Base-by-base conservation (phyloP, 1,284 basidiomycete species). In the Fomes fomentarius region DNA sequence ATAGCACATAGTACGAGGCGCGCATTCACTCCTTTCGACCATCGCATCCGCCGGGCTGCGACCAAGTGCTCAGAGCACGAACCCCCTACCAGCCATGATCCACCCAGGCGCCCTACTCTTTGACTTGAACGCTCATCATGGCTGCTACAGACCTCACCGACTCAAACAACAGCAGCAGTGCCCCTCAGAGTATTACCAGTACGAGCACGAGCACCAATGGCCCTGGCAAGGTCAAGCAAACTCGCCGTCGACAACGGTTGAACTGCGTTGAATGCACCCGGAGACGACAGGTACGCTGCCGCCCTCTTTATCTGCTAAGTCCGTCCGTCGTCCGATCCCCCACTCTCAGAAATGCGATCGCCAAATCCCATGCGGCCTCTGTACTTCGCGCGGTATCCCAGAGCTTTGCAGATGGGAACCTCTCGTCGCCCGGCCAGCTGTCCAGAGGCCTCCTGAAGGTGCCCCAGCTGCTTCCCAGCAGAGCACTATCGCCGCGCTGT, bases 211-310 rank as follows among this genome's bases (percentile, higher is more conserved):
- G 28, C 19, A 43, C 24, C 26, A 17, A 14, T 38, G 50, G 47
- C 14, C 43, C 41, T 12, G 66, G 66, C 19, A 67, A 66, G 50
- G 60, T 58, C 41, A 69, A 69, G 47, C 66, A 66, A 51, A 67
- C 63, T 12, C 51, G 67, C 14, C 45, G 61, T 24, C 54, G 67
- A 33, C 65, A 69, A 45, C 73, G 80, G 41, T 67, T 81, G 33
- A 81, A 78, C 62, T 83, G 82, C 58, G 77, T 82, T 10, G 80
- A 82, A 62, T 83, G 81, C 61, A 80, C 82, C 2, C 80, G 80
- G 62, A 71, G 80, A 47, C 70, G 80, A 52, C 80, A 82, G 71
- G 81, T 80, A 60, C 57, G 71, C 46, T 22, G 14, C 21, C 17
- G n/a, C 24, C 15, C n/a, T 12, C 24, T 35, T 37, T 49, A 44